Conservation (phyloP, 1,139 yeast genomes). For the Arxiozyma slooffiae region DNA sequence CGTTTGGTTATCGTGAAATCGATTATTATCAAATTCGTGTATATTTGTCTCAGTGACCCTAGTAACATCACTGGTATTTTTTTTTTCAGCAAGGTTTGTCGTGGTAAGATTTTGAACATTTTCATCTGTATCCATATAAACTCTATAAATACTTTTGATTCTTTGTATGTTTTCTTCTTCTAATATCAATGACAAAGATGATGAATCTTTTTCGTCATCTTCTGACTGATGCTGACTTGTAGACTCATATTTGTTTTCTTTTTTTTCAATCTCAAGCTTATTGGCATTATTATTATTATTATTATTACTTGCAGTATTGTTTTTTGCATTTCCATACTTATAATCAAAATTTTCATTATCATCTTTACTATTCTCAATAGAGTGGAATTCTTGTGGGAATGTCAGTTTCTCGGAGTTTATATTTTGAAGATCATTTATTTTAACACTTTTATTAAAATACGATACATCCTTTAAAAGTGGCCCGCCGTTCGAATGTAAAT, state of each 20-base stretch:
- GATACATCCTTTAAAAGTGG: not conserved
- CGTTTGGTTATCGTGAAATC: not conserved
- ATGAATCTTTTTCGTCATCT: conserved; percentile 53
- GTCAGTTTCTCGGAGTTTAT: not conserved
- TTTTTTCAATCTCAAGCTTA: not conserved
- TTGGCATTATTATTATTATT: not conserved
- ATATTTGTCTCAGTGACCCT: not conserved
- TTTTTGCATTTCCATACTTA: not conserved
- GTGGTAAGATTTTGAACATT: conserved; percentile 24
- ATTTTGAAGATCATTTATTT: no score
- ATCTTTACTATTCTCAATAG: not conserved
- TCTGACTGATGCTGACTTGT: conserved; percentile 8
- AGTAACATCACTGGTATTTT: not conserved
- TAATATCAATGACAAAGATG: conserved; percentile 14
- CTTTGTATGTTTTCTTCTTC: conserved; percentile 61
- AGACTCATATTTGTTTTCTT: not conserved
- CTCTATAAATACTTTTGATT: conserved; percentile 69
- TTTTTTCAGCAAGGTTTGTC: not conserved
- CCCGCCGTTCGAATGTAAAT: not conserved
- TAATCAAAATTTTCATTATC: conserved; percentile 3
- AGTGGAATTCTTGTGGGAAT: not conserved
- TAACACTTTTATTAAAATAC: not conserved
- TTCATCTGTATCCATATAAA: conserved; percentile 57
- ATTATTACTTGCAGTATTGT: no score
- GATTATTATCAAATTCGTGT: not conserved